Evolutionary conservation across 257 asterid species (phyloP).

Genomic region (Capsicum pubescens): DNA sequence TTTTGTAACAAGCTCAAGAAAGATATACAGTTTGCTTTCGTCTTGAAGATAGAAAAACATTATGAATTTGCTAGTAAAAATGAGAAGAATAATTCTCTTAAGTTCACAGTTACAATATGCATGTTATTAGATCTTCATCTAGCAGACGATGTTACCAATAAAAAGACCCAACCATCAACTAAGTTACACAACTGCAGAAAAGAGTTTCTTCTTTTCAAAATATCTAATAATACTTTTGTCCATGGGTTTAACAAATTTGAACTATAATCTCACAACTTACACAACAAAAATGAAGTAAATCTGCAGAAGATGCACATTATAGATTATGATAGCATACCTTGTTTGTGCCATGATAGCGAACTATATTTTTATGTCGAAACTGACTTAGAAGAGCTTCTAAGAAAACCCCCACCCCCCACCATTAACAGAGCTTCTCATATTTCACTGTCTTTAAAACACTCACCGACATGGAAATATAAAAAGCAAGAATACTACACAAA

Average conservation of each 20-base stretch:
- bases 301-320: slow-evolving; percentile 15
- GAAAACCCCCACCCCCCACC: too few relatives aligned
- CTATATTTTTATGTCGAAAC: slow-evolving; percentile 90
- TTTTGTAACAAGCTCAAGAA: slow-evolving; percentile 85
- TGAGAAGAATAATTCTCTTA: slow-evolving; percentile 5
- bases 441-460: too few relatives aligned
- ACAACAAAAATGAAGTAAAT: neutral
- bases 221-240: neutral
- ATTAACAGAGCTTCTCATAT: too few relatives aligned
- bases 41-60: slow-evolving; percentile 52
- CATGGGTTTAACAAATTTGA: slow-evolving; percentile 9
- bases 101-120: neutral
- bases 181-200: neutral
- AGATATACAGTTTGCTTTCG: slow-evolving; percentile 80
- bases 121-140: slow-evolving; percentile 4
- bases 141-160: neutral
- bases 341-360: slow-evolving; percentile 84
- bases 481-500: too few relatives aligned
- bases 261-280: neutral
- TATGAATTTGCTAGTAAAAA: neutral
- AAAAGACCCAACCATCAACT: slow-evolving; percentile 6
- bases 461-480: too few relatives aligned
- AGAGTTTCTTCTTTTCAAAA: neutral
- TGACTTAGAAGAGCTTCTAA: slow-evolving; percentile 65
- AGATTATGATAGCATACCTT: slow-evolving; percentile 54